These are phyloP conservation scores for Salvia hispanica DNA, from an alignment of 257 asterid genomes.

Conservation along the genomic window DNA sequence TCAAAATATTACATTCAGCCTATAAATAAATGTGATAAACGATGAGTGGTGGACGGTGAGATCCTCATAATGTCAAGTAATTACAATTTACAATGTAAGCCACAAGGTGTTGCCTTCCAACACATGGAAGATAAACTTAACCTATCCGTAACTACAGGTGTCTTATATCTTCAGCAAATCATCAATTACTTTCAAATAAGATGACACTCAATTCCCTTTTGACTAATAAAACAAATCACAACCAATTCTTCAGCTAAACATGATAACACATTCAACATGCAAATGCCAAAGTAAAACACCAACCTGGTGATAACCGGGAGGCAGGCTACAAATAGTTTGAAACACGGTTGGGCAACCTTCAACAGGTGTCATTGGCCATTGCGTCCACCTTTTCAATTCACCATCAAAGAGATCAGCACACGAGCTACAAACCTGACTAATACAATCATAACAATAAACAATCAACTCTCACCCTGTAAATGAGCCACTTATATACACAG, in stretches of 20 bases:
- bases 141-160: neutral
- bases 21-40: slow-evolving; percentile 8
- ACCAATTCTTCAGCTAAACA: neutral
- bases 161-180: slow-evolving; percentile 8
- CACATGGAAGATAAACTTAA: neutral
- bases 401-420: slow-evolving; percentile 27
- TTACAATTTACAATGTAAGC: slow-evolving; percentile 18
- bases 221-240: neutral
- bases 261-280: slow-evolving; percentile 9
- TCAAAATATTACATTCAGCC: neutral
- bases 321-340: slow-evolving; percentile 75
- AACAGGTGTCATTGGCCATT: slow-evolving; percentile 81
- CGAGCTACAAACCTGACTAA: neutral
- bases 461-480: slow-evolving; percentile 65
- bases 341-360: slow-evolving; percentile 87
- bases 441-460: neutral
- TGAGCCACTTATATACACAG: slow-evolving; percentile 67
- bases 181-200: slow-evolving; percentile 9
- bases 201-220: neutral
- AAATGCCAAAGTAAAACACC: slow-evolving; percentile 29
- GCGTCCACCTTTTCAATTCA: slow-evolving; percentile 65
- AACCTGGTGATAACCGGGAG: slow-evolving; percentile 87
- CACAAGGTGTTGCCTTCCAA: slow-evolving; percentile 15
- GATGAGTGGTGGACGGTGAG: neutral
- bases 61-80: neutral